phyloP scores from a whole-genome alignment of 2,329 filamentous ascomycete species.

The Teratosphaeria pseudoeucalypti region DNA sequence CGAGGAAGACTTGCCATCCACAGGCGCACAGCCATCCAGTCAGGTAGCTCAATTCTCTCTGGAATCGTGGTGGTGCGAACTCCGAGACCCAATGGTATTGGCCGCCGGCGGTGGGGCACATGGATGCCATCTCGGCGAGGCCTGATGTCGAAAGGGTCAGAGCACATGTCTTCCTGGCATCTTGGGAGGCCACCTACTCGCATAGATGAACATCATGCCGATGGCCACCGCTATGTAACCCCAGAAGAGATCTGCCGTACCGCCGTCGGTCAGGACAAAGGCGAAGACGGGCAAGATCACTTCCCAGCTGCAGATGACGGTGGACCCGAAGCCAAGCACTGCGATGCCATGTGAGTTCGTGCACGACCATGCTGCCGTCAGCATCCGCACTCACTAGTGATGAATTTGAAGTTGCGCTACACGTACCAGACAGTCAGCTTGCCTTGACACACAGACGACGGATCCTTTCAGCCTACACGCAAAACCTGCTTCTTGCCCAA shows the following conservation, averaged over 20 bases:
- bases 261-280: slow-evolving; percentile 12
- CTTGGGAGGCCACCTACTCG: neutral
- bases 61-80: neutral
- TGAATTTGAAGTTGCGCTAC: neutral
- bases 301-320: slow-evolving; percentile 21
- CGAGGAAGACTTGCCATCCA: slow-evolving; percentile 1
- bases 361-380: neutral
- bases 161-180: neutral
- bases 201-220: slow-evolving; percentile 12
- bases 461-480: neutral
- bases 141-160: neutral
- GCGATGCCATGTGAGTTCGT: neutral
- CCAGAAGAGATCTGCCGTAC: slow-evolving; percentile 14
- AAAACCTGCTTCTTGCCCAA: neutral
- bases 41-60: neutral
- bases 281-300: slow-evolving; percentile 7
- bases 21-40: neutral
- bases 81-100: neutral
- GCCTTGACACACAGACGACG: neutral
- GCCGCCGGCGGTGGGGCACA: slow-evolving; percentile 2
- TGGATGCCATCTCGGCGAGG: slow-evolving; percentile 2
- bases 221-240: slow-evolving; percentile 9
- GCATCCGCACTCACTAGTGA: neutral
- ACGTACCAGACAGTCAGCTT: neutral
- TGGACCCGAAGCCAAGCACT: slow-evolving; percentile 21